A percentile compares a stretch with the other conserved stretches of the same genome.
Evolutionary conservation across 805 yeast genomes (phyloP).

Genomic region (Monosporozyma yasuniensis): DNA sequence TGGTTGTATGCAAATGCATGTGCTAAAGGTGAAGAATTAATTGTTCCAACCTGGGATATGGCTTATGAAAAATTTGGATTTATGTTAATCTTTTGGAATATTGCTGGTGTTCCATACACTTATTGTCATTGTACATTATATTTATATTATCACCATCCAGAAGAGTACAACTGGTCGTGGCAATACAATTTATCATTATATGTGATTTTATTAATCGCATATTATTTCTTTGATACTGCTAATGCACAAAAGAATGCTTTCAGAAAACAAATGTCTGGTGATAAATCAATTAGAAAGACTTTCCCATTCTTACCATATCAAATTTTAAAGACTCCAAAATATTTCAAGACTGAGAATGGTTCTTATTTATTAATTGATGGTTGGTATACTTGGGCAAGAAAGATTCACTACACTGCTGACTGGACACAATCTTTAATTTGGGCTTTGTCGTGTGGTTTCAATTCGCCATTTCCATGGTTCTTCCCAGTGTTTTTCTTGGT

Average conservation of each 20-base stretch:
- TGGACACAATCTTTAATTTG: constrained; percentile 80
- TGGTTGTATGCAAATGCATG: constrained; percentile 96
- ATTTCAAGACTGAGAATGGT: constrained; percentile 78
- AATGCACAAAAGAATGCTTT: constrained; percentile 93
- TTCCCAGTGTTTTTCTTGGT: constrained; percentile 85
- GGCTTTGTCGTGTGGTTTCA: constrained; percentile 86
- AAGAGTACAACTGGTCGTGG: constrained; percentile 68
- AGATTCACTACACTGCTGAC: constrained; percentile 92
- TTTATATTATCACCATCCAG: constrained; percentile 74
- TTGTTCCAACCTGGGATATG: constrained; percentile 99
- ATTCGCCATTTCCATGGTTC: constrained; percentile 90
- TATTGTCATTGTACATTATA: constrained; percentile 89
- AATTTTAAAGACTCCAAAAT: constrained; percentile 72
- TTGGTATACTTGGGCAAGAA: constrained; percentile 90
- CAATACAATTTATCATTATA: constrained; percentile 50
- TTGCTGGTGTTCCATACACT: constrained; percentile 97
- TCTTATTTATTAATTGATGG: constrained; percentile 83
- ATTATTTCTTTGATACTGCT: constrained; percentile 89
- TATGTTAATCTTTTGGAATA: constrained; percentile 97
- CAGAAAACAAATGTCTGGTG: constrained; percentile 78
- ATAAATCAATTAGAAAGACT: constrained; percentile 63
- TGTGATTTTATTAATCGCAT: constrained; percentile 53
- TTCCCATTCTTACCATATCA: constrained; percentile 92
- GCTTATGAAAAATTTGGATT: constrained; percentile 99
- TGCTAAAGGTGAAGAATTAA: constrained; percentile 94